These are phyloP conservation scores for Talaromyces sp. DNA, from an alignment of 2,329 filamentous ascomycete genomes.

Conservation along the genomic window DNA sequence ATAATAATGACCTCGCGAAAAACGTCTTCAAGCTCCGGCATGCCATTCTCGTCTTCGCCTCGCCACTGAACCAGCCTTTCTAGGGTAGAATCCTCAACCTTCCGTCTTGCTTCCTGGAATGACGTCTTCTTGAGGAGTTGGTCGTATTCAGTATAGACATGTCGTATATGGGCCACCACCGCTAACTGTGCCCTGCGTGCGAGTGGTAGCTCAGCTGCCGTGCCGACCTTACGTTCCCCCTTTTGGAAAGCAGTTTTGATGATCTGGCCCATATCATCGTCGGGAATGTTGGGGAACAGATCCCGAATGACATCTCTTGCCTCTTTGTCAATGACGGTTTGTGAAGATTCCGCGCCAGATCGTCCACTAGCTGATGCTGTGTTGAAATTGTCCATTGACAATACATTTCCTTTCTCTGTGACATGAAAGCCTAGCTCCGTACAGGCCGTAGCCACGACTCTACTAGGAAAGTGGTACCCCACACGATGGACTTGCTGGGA, in stretches of 20 bases:
- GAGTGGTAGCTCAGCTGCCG: conserved; percentile 49
- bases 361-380: conserved; percentile 19
- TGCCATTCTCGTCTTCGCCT: conserved; percentile 52
- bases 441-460: conserved; percentile 55
- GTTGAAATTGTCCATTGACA: conserved; percentile 29
- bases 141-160: conserved; percentile 60
- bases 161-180: conserved; percentile 58
- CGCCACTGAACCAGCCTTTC: conserved; percentile 58
- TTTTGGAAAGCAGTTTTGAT: conserved; percentile 57
- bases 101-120: conserved; percentile 51
- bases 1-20: conserved; percentile 61
- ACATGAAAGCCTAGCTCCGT: conserved; percentile 42
- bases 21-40: conserved; percentile 54
- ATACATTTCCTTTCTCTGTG: conserved; percentile 43
- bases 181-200: conserved; percentile 57
- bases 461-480: conserved; percentile 58
- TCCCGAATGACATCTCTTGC: conserved; percentile 56
- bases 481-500: conserved; percentile 58
- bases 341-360: conserved; percentile 28
- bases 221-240: conserved; percentile 55
- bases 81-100: conserved; percentile 52
- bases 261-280: conserved; percentile 53
- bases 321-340: conserved; percentile 50
- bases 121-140: conserved; percentile 48
- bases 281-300: conserved; percentile 59